A percentile compares a stretch with the other conserved stretches of the same genome.
Evolutionary conservation across 176 grass and related monocot genomes (phyloP).

Genomic region (Oryza rufipogon): DNA sequence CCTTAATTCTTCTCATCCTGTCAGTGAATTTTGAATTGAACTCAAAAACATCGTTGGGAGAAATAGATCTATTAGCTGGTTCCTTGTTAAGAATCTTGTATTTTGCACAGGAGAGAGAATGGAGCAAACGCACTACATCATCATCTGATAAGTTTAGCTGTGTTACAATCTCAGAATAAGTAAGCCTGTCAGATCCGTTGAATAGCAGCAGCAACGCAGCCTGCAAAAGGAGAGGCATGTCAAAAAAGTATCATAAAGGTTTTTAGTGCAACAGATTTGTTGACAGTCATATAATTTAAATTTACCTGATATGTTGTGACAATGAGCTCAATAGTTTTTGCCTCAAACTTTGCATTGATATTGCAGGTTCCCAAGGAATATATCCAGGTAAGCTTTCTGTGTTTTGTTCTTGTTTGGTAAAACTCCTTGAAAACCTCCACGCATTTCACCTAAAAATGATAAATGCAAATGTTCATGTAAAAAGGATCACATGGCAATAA

Average conservation of each 20-base stretch:
- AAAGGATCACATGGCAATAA: not conserved
- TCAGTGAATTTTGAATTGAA: conserved; percentile 97
- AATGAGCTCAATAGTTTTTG: conserved; percentile 81
- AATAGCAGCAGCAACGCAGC: conserved; percentile 87
- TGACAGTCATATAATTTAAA: not conserved
- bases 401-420: conserved; percentile 89
- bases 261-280: not conserved
- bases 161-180: conserved; percentile 89
- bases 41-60: conserved; percentile 71
- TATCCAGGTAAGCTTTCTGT: conserved; percentile 97
- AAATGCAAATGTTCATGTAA: conserved; percentile 10
- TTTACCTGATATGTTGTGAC: conserved; percentile 94
- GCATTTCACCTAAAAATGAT: conserved; percentile 79
- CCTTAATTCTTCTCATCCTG: conserved; percentile 96
- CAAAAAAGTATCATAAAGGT: not conserved
- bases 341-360: conserved; percentile 78
- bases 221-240: conserved; percentile 41
- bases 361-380: conserved; percentile 96
- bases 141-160: conserved; percentile 95
- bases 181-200: conserved; percentile 74
- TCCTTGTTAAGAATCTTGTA: conserved; percentile 98
- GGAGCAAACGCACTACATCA: conserved; percentile 95
- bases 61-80: conserved; percentile 82
- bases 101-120: conserved; percentile 94
- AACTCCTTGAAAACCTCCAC: conserved; percentile 94